phyloP scores from a whole-genome alignment of 2,329 filamentous ascomycete genomes.

The Fusarium verticillioides region DNA sequence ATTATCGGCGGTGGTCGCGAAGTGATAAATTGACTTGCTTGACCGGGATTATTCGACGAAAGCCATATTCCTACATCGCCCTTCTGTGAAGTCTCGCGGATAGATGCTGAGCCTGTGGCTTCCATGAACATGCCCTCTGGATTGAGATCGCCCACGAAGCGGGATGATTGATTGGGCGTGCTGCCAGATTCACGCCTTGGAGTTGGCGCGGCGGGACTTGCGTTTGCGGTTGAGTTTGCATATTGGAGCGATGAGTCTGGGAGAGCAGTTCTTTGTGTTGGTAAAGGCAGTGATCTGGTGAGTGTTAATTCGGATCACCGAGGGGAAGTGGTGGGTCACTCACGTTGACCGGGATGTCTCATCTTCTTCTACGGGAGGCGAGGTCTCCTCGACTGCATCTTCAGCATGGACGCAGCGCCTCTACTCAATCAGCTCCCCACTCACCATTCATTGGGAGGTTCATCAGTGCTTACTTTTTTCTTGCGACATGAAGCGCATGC shows the following conservation, averaged over 20 bases:
- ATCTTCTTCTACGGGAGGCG: constrained; percentile 28
- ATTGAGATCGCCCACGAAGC: constrained; percentile 69
- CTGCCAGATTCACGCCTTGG: constrained; percentile 29
- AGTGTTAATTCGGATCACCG: background rate
- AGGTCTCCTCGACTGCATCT: constrained; percentile 46
- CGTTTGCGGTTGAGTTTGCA: background rate
- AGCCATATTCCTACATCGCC: constrained; percentile 69
- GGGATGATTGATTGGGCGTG: constrained; percentile 48
- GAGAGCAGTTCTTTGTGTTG: constrained; percentile 7
- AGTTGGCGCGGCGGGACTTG: constrained; percentile 2
- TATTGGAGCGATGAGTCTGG: constrained; percentile 12
- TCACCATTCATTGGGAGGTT: background rate
- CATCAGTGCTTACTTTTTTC: constrained; percentile 58
- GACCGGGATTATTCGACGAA: constrained; percentile 45
- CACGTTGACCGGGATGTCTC: constrained; percentile 48
- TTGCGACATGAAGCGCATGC: constrained; percentile 66
- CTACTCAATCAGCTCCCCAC: constrained; percentile 38
- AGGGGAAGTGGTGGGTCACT: constrained; percentile 24
- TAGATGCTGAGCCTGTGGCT: constrained; percentile 55
- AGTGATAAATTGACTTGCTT: constrained; percentile 52
- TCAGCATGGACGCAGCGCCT: constrained; percentile 59
- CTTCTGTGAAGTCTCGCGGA: constrained; percentile 55
- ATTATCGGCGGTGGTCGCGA: constrained; percentile 53
- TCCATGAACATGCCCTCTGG: constrained; percentile 70
- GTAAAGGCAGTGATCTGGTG: constrained; percentile 25